Evolutionary conservation across 371 early-diverging fungal genomes (phyloP).

Genomic region (Mucor racemosus): DNA sequence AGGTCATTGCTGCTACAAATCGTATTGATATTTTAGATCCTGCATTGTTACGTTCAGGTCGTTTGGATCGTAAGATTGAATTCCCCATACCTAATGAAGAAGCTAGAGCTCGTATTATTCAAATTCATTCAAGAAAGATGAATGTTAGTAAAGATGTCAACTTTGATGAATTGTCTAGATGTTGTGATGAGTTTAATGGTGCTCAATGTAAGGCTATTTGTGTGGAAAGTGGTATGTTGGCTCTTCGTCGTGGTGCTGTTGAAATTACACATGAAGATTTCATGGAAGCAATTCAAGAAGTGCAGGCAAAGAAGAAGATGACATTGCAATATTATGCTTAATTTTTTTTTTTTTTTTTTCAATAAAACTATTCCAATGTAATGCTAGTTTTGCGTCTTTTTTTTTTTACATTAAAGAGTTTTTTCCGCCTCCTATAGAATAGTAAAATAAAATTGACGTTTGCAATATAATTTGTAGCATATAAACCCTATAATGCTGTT

Average conservation of each 20-base stretch:
- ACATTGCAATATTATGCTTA: conserved; percentile 94
- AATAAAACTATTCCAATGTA: too few species aligned
- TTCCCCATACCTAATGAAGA: conserved; percentile 99
- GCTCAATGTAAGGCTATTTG: conserved; percentile 99
- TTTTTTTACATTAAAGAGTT: too few species aligned
- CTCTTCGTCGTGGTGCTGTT: conserved; percentile 90
- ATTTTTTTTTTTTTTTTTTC: neutral
- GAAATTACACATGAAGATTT: conserved; percentile 98
- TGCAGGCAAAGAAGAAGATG: conserved; percentile 99
- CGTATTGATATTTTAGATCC: conserved; percentile 99
- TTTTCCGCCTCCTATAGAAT: too few species aligned
- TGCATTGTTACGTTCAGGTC: conserved; percentile 98
- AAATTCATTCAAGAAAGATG: conserved; percentile 99
- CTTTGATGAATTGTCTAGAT: conserved; percentile 98
- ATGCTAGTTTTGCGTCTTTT: too few species aligned
- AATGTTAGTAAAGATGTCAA: conserved; percentile 94
- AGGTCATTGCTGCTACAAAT: conserved; percentile 99
- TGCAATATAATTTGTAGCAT: too few species aligned
- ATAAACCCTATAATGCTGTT: too few species aligned
- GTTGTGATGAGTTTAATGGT: conserved; percentile 99
- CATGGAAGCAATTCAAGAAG: conserved; percentile 99
- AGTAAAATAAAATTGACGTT: too few species aligned
- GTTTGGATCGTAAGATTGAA: conserved; percentile 99
- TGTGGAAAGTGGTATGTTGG: conserved; percentile 95
- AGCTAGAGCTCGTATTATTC: conserved; percentile 98